Evolutionary conservation across 306 rosid genomes (phyloP), one percentile per base, ranked within the genome.

Genomic region (Gastrolobium bilobum): DNA sequence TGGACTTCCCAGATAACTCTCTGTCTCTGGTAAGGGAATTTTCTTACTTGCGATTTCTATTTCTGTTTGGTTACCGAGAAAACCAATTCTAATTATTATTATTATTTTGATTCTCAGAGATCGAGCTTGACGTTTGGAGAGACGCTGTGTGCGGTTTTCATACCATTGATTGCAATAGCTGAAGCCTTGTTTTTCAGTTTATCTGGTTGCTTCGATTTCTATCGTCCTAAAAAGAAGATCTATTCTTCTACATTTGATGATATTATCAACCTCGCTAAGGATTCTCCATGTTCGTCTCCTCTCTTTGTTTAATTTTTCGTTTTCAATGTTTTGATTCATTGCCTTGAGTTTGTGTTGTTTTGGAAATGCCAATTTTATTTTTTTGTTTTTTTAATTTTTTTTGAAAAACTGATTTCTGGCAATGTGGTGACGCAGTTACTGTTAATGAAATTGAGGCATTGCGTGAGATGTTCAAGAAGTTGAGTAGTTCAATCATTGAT

Each of bases 391-490:
- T 35, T 8, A 0, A 42, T 4, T 29, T 50, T 6, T 20, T 20
- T 20, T 20, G 0, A 20, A 20, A 20, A 20, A 20, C 35, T 56
- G 58, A 40, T 52, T 79, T 61, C 9, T 76, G 42, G 64, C 13
- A 6, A 43, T 40, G 47, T 38, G 44, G 29, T 76, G 14, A 61
- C 5, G 51, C 86, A 91, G 94, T 92, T 84, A 80, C 53, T 73
- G 89, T 92, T 39, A 92, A 92, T 83, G 97, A 92, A 54, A 77
- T 91, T 43, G 97, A 91, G 73, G 97, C 97, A 0, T 79, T 92
- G 87, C 82, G 79, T 14, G 97, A 90, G 39, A 54, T 90, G 78
- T 92, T 83, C 81, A 92, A 90, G 56, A 87, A 90, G 79, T 73
- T 92, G 85, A 92, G 97, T 62, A 69, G 86, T 48, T 90, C 91